Conservation (phyloP, 2,329 filamentous ascomycete genomes). For the Exophiala alcalophila region DNA sequence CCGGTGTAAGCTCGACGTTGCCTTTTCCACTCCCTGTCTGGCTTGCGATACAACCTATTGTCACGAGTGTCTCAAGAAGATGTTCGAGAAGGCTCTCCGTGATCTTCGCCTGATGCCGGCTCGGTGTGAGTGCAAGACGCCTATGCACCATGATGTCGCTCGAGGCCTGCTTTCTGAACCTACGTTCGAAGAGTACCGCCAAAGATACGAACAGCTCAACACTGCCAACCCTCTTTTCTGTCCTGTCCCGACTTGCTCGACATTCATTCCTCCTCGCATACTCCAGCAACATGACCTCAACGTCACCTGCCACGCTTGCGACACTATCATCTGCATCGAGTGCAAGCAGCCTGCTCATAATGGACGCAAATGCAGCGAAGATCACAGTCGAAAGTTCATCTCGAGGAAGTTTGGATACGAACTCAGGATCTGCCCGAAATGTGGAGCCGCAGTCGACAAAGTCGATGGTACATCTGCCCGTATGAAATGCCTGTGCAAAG, state of each 20-base stretch:
- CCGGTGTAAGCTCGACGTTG: constrained; percentile 7
- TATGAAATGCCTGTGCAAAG: constrained; percentile 50
- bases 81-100: constrained; percentile 18
- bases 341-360: constrained; percentile 46
- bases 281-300: constrained; percentile 22
- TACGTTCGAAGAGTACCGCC: constrained; percentile 40
- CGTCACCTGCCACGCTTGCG: constrained; percentile 47
- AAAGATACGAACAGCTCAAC: constrained; percentile 49
- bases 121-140: constrained; percentile 42
- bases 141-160: constrained; percentile 44
- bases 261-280: constrained; percentile 44
- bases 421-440: constrained; percentile 53
- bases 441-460: constrained; percentile 46
- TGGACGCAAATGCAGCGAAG: constrained; percentile 32
- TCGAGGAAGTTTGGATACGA: constrained; percentile 46
- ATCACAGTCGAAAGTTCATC: constrained; percentile 38
- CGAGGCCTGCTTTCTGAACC: constrained; percentile 36
- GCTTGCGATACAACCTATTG: constrained; percentile 18
- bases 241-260: constrained; percentile 47
- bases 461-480: constrained; percentile 52
- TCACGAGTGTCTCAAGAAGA: constrained; percentile 20
- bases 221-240: constrained; percentile 50
- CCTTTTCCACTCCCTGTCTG: constrained; percentile 22
- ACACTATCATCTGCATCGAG: constrained; percentile 41
- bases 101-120: constrained; percentile 23